Evolutionary conservation across 2,329 filamentous ascomycete genomes (phyloP).

Genomic region (Chaetomium sp.): DNA sequence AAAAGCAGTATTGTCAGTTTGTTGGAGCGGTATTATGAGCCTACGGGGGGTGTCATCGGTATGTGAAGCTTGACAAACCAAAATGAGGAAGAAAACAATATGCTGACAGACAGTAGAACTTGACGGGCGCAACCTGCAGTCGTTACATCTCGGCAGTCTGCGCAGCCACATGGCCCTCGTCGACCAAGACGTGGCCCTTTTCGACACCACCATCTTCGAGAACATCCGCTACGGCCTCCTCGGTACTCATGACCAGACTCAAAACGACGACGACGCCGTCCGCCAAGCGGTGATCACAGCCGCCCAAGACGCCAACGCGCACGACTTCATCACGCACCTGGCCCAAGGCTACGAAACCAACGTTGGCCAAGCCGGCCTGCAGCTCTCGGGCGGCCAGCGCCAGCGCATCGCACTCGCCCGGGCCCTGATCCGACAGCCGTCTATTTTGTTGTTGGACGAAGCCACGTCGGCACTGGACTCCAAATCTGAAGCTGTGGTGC

Average conservation of each 20-base stretch:
- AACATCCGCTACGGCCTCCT: constrained; percentile 91
- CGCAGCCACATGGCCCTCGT: constrained; percentile 89
- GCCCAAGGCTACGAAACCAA: constrained; percentile 89
- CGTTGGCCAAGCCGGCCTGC: constrained; percentile 89
- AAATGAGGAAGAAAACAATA: too few relatives aligned
- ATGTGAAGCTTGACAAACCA: too few relatives aligned
- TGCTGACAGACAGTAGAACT: constrained; percentile 49
- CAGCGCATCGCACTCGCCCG: constrained; percentile 93
- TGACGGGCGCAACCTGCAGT: constrained; percentile 75
- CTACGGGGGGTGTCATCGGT: constrained; percentile 58
- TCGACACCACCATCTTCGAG: constrained; percentile 78
- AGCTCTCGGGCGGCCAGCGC: constrained; percentile 91
- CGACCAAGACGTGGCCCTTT: constrained; percentile 86
- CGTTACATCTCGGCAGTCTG: constrained; percentile 81
- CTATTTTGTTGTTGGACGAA: constrained; percentile 88
- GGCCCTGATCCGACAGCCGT: constrained; percentile 87
- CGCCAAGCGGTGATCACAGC: constrained; percentile 69
- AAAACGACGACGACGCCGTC: constrained; percentile 48
- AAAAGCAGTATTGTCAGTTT: constrained; percentile 93
- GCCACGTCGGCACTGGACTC: constrained; percentile 92
- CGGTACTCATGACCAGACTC: constrained; percentile 66
- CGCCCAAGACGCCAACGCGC: constrained; percentile 85
- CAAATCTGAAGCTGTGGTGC: constrained; percentile 89
- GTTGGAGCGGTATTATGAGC: constrained; percentile 90
- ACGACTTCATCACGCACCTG: constrained; percentile 77